Conservation (phyloP, 495 filamentous ascomycete genomes). For the Tuber magnatum region DNA sequence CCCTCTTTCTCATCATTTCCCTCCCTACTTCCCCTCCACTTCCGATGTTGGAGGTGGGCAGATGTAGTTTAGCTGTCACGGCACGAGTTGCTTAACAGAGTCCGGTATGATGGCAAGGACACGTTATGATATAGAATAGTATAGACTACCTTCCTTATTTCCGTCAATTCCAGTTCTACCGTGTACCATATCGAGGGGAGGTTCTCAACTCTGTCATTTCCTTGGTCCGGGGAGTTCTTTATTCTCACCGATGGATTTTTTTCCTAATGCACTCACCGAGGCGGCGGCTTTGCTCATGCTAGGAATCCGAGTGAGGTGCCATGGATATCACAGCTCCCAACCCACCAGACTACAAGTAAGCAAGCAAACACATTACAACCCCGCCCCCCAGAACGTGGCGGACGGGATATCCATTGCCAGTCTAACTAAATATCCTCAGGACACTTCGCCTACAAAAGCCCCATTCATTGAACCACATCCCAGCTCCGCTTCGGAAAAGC, state of each 20-base stretch:
- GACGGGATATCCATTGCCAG: background rate
- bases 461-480: background rate
- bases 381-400: background rate
- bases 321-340: background rate
- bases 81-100: background rate
- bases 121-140: background rate
- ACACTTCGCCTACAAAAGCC: background rate
- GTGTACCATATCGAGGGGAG: slow-evolving; percentile 18
- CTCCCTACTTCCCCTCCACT: background rate
- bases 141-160: slow-evolving; percentile 13
- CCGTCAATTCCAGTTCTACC: background rate
- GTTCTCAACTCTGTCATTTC: slow-evolving; percentile 22
- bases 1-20: background rate
- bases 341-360: background rate
- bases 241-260: background rate
- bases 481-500: background rate
- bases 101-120: background rate
- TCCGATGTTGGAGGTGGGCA: background rate
- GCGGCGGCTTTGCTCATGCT: background rate
- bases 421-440: background rate
- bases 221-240: background rate
- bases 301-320: background rate
- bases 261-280: background rate
- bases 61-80: background rate
- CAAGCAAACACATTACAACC: background rate